phyloP scores from a whole-genome alignment of 2,329 filamentous ascomycete species.

The Sporothrix mexicana region DNA sequence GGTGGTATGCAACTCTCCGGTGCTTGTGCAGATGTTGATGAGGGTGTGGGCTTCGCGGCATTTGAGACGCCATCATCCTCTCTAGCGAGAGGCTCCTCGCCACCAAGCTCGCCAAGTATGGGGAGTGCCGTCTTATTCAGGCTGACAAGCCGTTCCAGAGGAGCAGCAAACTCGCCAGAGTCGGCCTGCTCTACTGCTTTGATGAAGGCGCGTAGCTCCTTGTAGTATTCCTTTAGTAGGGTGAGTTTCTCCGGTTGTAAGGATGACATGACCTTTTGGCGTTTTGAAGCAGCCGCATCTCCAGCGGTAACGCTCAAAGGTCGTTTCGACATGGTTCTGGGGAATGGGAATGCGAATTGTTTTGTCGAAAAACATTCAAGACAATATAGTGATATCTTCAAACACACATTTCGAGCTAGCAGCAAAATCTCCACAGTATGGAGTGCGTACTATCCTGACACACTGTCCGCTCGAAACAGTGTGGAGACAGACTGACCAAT shows the following conservation, averaged over 20 bases:
- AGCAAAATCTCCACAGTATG: slow-evolving; percentile 5
- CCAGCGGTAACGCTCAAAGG: not conserved
- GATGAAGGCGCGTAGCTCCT: slow-evolving; percentile 50
- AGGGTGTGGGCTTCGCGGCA: not conserved
- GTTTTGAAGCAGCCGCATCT: slow-evolving; percentile 22
- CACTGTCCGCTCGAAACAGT: not conserved
- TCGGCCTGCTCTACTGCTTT: slow-evolving; percentile 45
- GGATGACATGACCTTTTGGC: slow-evolving; percentile 8
- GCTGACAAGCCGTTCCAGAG: slow-evolving; percentile 35
- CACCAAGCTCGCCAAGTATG: slow-evolving; percentile 39
- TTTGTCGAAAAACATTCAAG: slow-evolving; percentile 11
- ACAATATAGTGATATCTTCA: not conserved
- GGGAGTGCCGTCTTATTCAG: slow-evolving; percentile 43
- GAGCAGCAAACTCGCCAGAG: slow-evolving; percentile 9
- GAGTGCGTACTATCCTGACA: not conserved
- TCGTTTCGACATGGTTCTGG: slow-evolving; percentile 19
- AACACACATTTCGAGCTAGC: not conserved
- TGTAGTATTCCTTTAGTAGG: slow-evolving; percentile 45
- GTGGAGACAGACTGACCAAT: not conserved
- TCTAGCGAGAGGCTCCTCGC: not conserved
- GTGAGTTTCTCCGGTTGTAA: slow-evolving; percentile 37
- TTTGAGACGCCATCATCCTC: not conserved
- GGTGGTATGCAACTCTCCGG: not conserved
- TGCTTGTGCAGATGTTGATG: not conserved
- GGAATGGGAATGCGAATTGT: not conserved